Evolutionary conservation across 2,329 filamentous ascomycete species (phyloP).

Genomic region (Cadophora sp.): DNA sequence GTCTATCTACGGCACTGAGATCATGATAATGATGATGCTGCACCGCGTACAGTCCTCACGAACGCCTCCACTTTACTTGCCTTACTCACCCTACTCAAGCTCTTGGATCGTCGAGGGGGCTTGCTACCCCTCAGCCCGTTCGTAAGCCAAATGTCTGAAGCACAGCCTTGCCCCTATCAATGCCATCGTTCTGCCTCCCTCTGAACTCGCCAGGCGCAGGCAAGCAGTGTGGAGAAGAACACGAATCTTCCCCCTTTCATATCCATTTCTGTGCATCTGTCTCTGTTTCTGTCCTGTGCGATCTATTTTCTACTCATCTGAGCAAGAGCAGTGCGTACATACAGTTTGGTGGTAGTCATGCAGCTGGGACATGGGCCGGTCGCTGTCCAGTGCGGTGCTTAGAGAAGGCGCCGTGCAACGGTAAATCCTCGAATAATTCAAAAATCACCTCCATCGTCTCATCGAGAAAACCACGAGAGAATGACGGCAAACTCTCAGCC

Average conservation of each 20-base stretch:
- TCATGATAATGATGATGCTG: not conserved
- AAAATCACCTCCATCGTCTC: conserved; percentile 4
- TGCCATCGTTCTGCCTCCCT: conserved; percentile 16
- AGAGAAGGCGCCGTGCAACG: conserved; percentile 22
- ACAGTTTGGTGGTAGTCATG: conserved; percentile 24
- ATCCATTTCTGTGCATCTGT: conserved; percentile 16
- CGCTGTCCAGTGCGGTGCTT: conserved; percentile 34
- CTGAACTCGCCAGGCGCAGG: not conserved
- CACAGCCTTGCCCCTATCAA: conserved; percentile 24
- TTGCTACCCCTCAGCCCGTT: conserved; percentile 1
- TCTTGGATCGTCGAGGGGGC: not conserved
- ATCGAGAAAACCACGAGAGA: too few relatives aligned
- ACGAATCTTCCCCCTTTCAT: conserved; percentile 24
- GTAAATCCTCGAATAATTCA: conserved; percentile 12
- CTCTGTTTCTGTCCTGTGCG: conserved; percentile 12
- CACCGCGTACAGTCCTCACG: conserved; percentile 7
- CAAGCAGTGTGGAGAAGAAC: conserved; percentile 30
- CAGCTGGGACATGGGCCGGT: conserved; percentile 31
- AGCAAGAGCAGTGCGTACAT: conserved; percentile 23
- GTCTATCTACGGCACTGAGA: not conserved
- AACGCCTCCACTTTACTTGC: conserved; percentile 10
- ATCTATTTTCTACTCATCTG: conserved; percentile 29
- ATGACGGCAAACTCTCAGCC: conserved; percentile 25
- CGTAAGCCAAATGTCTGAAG: conserved; percentile 13
- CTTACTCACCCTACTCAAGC: not conserved